Evolutionary conservation across 2,329 filamentous ascomycete species (phyloP), one percentile per base, ranked within the genome.

Genomic region (Paraconiothyrium brasiliense): DNA sequence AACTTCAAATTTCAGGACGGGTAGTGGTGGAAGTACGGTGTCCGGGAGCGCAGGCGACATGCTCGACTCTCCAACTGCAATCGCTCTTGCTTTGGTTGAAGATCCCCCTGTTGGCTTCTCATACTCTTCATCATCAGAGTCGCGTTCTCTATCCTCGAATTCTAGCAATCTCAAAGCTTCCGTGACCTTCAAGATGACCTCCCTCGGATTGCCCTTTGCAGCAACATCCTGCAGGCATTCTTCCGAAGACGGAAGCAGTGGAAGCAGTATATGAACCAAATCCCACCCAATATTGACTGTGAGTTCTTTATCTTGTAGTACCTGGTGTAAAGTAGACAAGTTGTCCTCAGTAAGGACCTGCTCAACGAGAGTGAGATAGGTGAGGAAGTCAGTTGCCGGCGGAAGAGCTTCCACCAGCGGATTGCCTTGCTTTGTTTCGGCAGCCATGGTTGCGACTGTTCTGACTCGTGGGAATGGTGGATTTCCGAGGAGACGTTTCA

Each of bases 271-370:
- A 73, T 91, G 89, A 24, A 95, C 89, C 55, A 94, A 81, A 75
- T 95, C 92, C 92, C 92, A 95, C 54, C 92, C 92, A 70, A 94
- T 93, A 59, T 92, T 90, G 62, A 86, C 86, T 2, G 91, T 92
- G 59, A 94, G 82, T 60, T 86, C 83, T 10, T 84, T 82, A 82
- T 92, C 88, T 75, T 91, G 87, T 20, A 92, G 83, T 39, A 92
- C 87, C 24, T 89, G 84, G 68, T 92, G 86, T 49, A 94, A 83
- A 3, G 86, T 81, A 1, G 90, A 89, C 47, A 94, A 81, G 62
- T 90, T 84, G 61, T 89, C 87, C 20, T 87, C 84, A 5, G 85
- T 88, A 49, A 93, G 82, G 67, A 91, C 90, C 77, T 91, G 88
- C 76, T 93, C 90, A 71, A 94, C 81, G 65, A 94, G 89, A 59